Evolutionary conservation across 768 basidiomycete species (phyloP).

Genomic region (Rhodotorula babjevae): DNA sequence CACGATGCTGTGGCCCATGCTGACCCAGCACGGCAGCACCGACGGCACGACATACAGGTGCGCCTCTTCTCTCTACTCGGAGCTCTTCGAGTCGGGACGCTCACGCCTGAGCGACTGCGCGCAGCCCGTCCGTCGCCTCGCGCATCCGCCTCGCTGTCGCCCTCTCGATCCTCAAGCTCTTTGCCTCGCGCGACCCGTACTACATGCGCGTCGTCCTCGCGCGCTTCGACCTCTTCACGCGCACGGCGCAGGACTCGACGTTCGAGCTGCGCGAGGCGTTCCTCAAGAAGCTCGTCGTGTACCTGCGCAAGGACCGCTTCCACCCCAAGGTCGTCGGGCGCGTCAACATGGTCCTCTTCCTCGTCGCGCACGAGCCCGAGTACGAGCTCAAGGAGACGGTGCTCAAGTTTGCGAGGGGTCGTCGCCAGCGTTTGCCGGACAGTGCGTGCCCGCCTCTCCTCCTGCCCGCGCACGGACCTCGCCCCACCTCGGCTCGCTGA

Average conservation of each 20-base stretch:
- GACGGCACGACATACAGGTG: constrained; percentile 54
- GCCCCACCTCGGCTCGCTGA: background rate
- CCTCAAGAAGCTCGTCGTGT: constrained; percentile 64
- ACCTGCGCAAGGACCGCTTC: constrained; percentile 61
- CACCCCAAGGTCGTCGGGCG: constrained; percentile 53
- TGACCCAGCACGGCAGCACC: constrained; percentile 52
- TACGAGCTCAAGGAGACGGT: constrained; percentile 51
- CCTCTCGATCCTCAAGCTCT: constrained; percentile 71
- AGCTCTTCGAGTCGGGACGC: too few relatives aligned
- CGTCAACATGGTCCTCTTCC: constrained; percentile 78
- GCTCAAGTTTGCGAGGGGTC: background rate
- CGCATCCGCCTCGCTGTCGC: constrained; percentile 80
- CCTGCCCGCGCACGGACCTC: too few relatives aligned
- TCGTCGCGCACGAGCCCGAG: constrained; percentile 89
- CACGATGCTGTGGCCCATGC: constrained; percentile 66
- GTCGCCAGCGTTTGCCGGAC: background rate
- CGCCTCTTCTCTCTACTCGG: background rate
- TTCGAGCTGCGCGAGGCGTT: constrained; percentile 78
- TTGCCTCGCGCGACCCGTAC: constrained; percentile 52
- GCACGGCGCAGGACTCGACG: constrained; percentile 71
- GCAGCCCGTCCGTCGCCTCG: constrained; percentile 56
- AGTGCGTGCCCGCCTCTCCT: background rate
- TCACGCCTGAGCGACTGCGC: too few relatives aligned
- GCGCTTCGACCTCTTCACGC: constrained; percentile 65
- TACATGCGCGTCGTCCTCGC: constrained; percentile 59